Conservation (phyloP, 768 basidiomycete species). For the Rhodocollybia butyracea region DNA sequence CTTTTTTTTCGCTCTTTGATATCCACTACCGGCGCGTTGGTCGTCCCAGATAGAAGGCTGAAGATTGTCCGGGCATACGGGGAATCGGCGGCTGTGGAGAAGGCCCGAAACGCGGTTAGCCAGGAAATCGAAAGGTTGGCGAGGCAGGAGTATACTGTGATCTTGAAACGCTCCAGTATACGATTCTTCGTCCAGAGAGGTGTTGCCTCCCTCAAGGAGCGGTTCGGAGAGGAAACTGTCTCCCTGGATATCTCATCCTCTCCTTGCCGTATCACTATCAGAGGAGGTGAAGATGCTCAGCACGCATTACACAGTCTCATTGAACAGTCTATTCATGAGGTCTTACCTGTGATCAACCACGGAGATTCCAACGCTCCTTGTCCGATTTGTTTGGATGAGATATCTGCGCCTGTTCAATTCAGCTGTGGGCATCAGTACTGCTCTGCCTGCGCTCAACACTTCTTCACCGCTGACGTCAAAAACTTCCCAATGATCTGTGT, state of each 20-base stretch:
- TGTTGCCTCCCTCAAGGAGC: constrained; percentile 45
- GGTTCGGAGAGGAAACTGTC: constrained; percentile 53
- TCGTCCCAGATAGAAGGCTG: constrained; percentile 44
- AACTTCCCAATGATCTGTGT: constrained; percentile 64
- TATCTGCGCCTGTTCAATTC: constrained; percentile 37
- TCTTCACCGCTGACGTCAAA: constrained; percentile 34
- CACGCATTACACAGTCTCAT: constrained; percentile 43
- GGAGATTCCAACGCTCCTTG: constrained; percentile 25
- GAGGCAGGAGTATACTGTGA: constrained; percentile 37
- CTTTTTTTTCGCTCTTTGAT: constrained; percentile 33
- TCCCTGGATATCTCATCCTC: constrained; percentile 35
- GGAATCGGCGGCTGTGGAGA: constrained; percentile 31
- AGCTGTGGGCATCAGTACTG: constrained; percentile 52
- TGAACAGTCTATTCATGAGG: constrained; percentile 32
- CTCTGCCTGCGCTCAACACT: constrained; percentile 44
- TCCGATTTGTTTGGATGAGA: constrained; percentile 52
- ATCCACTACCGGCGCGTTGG: constrained; percentile 34
- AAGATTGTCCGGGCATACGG: constrained; percentile 47
- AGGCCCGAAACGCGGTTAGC: constrained; percentile 41
- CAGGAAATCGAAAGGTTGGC: constrained; percentile 46
- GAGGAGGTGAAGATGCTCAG: constrained; percentile 55
- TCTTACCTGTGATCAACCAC: background rate
- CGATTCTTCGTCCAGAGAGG: constrained; percentile 52
- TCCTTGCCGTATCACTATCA: constrained; percentile 42
- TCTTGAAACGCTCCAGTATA: constrained; percentile 35